Evolutionary conservation across 495 filamentous ascomycete species (phyloP).

Genomic region (Penicillium paradoxum): DNA sequence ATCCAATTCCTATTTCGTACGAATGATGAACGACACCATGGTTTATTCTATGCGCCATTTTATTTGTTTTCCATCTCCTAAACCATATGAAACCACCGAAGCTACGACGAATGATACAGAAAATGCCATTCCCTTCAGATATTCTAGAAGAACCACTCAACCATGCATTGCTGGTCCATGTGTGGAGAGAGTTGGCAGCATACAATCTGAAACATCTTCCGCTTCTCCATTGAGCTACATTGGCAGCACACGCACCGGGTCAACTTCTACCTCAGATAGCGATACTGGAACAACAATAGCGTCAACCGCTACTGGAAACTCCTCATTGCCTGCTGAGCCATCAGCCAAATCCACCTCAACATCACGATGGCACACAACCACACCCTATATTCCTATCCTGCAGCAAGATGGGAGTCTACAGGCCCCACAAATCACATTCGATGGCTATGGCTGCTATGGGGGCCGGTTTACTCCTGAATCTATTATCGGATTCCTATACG

Average conservation of each 20-base stretch:
- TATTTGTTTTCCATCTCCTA: constrained; percentile 16
- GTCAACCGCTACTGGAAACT: constrained; percentile 13
- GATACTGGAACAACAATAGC: constrained; percentile 13
- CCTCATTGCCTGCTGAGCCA: constrained; percentile 7
- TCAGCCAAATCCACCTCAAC: constrained; percentile 6
- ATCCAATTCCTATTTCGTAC: not conserved
- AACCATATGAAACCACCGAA: not conserved
- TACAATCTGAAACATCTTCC: not conserved
- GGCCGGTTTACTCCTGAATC: constrained; percentile 33
- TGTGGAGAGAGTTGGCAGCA: not conserved
- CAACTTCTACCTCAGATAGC: not conserved
- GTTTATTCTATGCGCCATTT: constrained; percentile 13
- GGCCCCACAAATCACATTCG: constrained; percentile 21
- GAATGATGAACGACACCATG: constrained; percentile 4
- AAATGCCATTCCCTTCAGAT: constrained; percentile 5
- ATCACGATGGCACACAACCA: constrained; percentile 6
- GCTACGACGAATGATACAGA: not conserved
- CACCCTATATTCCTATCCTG: constrained; percentile 24
- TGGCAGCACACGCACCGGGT: constrained; percentile 7
- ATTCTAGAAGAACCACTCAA: not conserved
- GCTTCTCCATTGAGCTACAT: constrained; percentile 1
- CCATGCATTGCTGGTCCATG: constrained; percentile 3
- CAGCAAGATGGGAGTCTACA: constrained; percentile 21
- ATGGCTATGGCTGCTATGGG: constrained; percentile 29
- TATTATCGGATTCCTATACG: constrained; percentile 27